Percentiles rank a stretch among this genome's conserved stretches.
phyloP scores from a whole-genome alignment of 2,329 filamentous ascomycete species.

The Exophiala sp. region DNA sequence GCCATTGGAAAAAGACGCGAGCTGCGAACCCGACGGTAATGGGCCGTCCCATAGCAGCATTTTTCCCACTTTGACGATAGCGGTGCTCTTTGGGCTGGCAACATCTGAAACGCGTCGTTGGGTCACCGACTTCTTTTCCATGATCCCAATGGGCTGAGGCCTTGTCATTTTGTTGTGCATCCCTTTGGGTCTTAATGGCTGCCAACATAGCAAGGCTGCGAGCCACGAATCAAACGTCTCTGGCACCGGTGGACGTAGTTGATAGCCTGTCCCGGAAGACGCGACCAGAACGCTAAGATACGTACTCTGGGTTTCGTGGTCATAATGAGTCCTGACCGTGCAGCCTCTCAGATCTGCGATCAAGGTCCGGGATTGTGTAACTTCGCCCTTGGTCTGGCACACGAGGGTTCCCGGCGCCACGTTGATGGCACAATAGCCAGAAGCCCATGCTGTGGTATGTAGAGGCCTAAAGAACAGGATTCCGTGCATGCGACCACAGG shows the following conservation, averaged over 20 bases:
- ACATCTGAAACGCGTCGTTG: slow-evolving; percentile 43
- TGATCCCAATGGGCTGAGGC: slow-evolving; percentile 42
- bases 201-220: slow-evolving; percentile 48
- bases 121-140: slow-evolving; percentile 39
- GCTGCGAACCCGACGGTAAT: slow-evolving; percentile 27
- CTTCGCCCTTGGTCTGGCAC: slow-evolving; percentile 47
- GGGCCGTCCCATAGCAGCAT: slow-evolving; percentile 84
- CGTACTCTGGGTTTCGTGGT: slow-evolving; percentile 41
- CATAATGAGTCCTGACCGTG: slow-evolving; percentile 44
- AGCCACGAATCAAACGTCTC: slow-evolving; percentile 50
- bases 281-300: slow-evolving; percentile 47
- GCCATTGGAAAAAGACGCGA: slow-evolving; percentile 10
- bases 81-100: slow-evolving; percentile 59
- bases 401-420: slow-evolving; percentile 47
- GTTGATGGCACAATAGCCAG: slow-evolving; percentile 48
- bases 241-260: slow-evolving; percentile 44
- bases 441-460: slow-evolving; percentile 42
- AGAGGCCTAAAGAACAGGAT: slow-evolving; percentile 47
- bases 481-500: slow-evolving; percentile 48
- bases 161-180: slow-evolving; percentile 48
- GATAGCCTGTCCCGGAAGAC: slow-evolving; percentile 44
- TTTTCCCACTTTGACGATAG: slow-evolving; percentile 93
- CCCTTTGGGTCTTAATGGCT: slow-evolving; percentile 46
- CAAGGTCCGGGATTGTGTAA: slow-evolving; percentile 43
- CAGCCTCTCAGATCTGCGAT: slow-evolving; percentile 47